Percentiles rank a stretch among this genome's conserved stretches.
Conservation (phyloP, 2,329 filamentous ascomycete genomes). For the Alternaria ventricosa region DNA sequence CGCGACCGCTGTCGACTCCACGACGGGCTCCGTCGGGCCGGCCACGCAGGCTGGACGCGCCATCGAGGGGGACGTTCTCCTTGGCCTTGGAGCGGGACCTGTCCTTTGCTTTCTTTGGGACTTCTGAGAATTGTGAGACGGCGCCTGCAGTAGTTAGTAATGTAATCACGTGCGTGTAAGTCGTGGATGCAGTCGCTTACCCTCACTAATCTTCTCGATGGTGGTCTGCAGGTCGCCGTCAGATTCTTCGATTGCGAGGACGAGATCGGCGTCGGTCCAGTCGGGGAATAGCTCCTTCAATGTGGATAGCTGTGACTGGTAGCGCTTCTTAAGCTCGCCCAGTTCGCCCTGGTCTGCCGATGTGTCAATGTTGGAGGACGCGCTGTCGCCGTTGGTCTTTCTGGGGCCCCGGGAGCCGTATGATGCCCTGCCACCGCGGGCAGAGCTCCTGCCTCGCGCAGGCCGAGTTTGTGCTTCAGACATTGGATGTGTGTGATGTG, state of each 20-base stretch:
- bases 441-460: conserved; percentile 88
- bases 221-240: conserved; percentile 75
- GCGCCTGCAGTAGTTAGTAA: conserved; percentile 61
- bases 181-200: conserved; percentile 55
- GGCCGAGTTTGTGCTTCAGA: conserved; percentile 91
- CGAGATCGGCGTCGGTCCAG: conserved; percentile 94
- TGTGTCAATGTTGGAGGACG: conserved; percentile 64
- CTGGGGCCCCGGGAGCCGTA: conserved; percentile 63
- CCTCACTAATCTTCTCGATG: conserved; percentile 80
- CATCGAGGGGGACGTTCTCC: conserved; percentile 63
- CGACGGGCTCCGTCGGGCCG: conserved; percentile 33
- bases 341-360: conserved; percentile 87
- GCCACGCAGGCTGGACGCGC: conserved; percentile 41
- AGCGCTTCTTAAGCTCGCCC: conserved; percentile 89
- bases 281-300: conserved; percentile 93
- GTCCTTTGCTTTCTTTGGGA: conserved; percentile 75
- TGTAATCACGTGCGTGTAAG: background rate
- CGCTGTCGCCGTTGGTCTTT: conserved; percentile 74
- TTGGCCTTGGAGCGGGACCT: conserved; percentile 74
- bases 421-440: conserved; percentile 80
- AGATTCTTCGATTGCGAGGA: conserved; percentile 90
- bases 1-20: conserved; percentile 47
- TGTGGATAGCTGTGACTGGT: conserved; percentile 76
- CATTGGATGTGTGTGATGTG: conserved; percentile 67
- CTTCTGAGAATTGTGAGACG: conserved; percentile 84